Conservation (phyloP, 129 eudicot species). For the Chrysanthemum lavandulifolium region DNA sequence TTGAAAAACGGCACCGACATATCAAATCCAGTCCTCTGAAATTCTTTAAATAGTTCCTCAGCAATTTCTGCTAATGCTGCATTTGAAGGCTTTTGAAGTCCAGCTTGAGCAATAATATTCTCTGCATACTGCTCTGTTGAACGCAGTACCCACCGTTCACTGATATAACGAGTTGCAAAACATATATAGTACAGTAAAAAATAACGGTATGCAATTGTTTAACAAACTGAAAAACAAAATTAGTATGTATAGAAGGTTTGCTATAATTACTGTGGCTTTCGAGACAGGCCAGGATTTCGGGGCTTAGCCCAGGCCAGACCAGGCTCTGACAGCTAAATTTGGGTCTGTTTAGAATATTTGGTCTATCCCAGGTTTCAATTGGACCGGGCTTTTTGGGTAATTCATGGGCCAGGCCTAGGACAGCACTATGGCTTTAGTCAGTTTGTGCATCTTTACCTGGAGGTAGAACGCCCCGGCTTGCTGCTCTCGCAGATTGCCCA, state of each 20-base stretch:
- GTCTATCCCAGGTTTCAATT: too few species aligned
- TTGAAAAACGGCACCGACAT: slow-evolving; percentile 65
- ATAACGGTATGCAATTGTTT: not conserved
- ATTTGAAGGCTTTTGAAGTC: slow-evolving; percentile 73
- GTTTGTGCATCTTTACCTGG: slow-evolving; percentile 37
- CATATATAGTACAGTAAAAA: not conserved
- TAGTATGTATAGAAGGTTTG: too few species aligned
- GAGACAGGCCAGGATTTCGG: too few species aligned
- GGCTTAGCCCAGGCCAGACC: too few species aligned
- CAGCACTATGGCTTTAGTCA: too few species aligned
- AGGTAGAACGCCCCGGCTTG: slow-evolving; percentile 80
- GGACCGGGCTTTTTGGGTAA: too few species aligned
- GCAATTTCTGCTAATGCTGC: slow-evolving; percentile 60
- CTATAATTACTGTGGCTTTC: too few species aligned
- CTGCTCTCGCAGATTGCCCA: slow-evolving; percentile 91
- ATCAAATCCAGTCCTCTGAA: slow-evolving; percentile 62
- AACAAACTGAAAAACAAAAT: not conserved
- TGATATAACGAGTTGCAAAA: slow-evolving; percentile 25
- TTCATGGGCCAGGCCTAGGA: too few species aligned
- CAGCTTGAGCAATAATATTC: slow-evolving; percentile 56
- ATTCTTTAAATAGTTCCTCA: slow-evolving; percentile 69
- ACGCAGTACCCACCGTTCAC: slow-evolving; percentile 92
- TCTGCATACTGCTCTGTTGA: slow-evolving; percentile 82
- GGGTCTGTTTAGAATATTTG: too few species aligned
- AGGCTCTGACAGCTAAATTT: too few species aligned